Base-by-base conservation (phyloP, 225 moss, liverwort and hornwort species). In the Anthoceros angustus region DNA sequence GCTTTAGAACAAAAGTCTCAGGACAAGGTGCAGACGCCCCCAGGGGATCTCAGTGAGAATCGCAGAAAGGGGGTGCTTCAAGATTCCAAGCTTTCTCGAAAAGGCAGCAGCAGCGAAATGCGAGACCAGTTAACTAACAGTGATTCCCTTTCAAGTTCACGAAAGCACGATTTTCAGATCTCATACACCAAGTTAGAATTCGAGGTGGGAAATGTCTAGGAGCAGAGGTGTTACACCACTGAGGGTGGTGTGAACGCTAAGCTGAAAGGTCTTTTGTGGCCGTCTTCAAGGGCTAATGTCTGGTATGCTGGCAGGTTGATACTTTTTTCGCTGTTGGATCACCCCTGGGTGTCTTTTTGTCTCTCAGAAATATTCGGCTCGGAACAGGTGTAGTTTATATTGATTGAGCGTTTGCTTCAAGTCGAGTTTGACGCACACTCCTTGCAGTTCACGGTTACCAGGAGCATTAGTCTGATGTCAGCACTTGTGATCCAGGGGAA, bases 301-400 rank as follows among this genome's bases (percentile, higher is more conserved):
- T 46, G 24, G 63, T 67, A 16, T 20, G 14, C 42, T 26, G 68
- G 70, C 87, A 98, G 98, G 98, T 92, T 12, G 98, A 98, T 72
- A 98, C 98, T 16, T 98, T 98, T 66, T 98, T 84, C 72, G 87
- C 98, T 42, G 92, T 98, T 60, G 98, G 98, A 16, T 98, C 98
- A 67, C 98, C 98, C 5, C 87, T 98, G 39, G 92, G 98, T 73
- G 88, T 98, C 71, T 98, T 98, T 74, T 77, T 98, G 74, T 88
- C 98, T 42, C 79, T 98, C 64, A 85, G 92, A 62, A 98, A 98
- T 67, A 86, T 98, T 69, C 98, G 98, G 43, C 83, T 92, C 68
- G 98, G 98, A 45, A 70, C 77, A 84, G 61, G 76, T 72, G 64
- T 39, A 15, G 43, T 49, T 62, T n/a, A 11, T 64, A 1, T 55